phyloP scores from a whole-genome alignment of 352 stramenopile genomes.

The Phytophthora sojae region DNA sequence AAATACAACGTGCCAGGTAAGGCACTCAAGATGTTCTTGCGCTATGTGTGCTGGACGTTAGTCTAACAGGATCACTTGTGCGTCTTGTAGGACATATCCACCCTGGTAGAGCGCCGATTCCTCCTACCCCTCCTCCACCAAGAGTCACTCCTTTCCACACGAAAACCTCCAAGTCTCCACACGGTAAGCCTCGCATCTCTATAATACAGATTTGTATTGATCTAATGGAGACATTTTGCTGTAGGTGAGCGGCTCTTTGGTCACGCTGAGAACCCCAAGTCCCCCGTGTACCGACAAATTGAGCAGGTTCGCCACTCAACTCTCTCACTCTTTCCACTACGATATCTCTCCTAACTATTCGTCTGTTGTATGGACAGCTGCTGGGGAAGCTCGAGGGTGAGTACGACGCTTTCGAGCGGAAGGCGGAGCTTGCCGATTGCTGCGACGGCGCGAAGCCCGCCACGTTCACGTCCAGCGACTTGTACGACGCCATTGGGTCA shows the following conservation, averaged over 20 bases:
- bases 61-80: background rate
- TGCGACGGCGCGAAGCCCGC: conserved; percentile 44
- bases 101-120: conserved; percentile 48
- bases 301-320: conserved; percentile 38
- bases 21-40: background rate
- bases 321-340: background rate
- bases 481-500: conserved; percentile 78
- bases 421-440: conserved; percentile 47
- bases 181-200: conserved; percentile 24
- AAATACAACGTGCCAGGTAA: conserved; percentile 82
- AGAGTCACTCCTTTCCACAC: conserved; percentile 35
- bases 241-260: conserved; percentile 62
- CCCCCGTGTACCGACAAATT: conserved; percentile 70
- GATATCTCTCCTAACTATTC: too few species aligned
- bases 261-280: conserved; percentile 55
- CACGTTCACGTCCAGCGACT: conserved; percentile 69
- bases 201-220: background rate
- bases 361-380: conserved; percentile 6
- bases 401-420: conserved; percentile 66
- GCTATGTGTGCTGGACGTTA: background rate
- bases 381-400: conserved; percentile 53
- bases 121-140: conserved; percentile 13
- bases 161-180: conserved; percentile 31
- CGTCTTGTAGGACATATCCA: conserved; percentile 67
- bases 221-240: conserved; percentile 3